Base-by-base conservation (phyloP, 192 early-diverging fungal species). In the Podila verticillata region DNA sequence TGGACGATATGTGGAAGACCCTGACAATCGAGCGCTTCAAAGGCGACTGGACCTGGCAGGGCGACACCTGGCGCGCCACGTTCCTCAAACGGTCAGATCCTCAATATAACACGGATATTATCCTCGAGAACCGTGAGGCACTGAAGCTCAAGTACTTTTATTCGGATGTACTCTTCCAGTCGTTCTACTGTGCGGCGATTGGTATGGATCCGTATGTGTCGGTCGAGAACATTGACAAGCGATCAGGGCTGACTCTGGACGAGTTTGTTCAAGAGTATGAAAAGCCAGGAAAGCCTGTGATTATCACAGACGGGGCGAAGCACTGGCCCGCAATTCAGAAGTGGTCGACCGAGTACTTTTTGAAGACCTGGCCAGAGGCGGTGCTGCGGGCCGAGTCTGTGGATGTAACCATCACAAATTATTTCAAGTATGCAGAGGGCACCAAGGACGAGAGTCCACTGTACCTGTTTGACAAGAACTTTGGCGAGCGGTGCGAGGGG, bases 401-500 rank as follows among this genome's bases (percentile, higher is more conserved):
- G 22, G 83, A 91, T 57, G 79, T 93, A 36, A 80, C 81, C 22
- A 81, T 93, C 39, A 59, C 56, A 17, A 78, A 89, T 19, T 93
- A 93, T 60, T 73, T 83, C 56, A 48, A 65, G 8, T 93, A 92
- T 66, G 71, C 84, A 26, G 22, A 57, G 28, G 74, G 73, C 7
- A 81, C 74, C 6, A 77, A 82, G 58, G 89, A 91, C 44, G 91
- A 91, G 79, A 81, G 88, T 31, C 92, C 91, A 5, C 57, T 92
- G 19, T 92, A 92, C 61, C 68, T 93, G 66, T 92, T 92, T 82
- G 92, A 93, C 80, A 91, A 91, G 69, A 78, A 84, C 28, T 90
- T 88, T 73, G 83, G 81, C 28, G 78, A 83, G 9, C 60, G 72
- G 12, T 84, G 85, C 49, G 64, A 87, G 5, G 82, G 70, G 19